These are phyloP conservation scores for Acanthamoeba castellanii DNA, from an alignment of 208 protist species.

Conservation along the genomic window DNA sequence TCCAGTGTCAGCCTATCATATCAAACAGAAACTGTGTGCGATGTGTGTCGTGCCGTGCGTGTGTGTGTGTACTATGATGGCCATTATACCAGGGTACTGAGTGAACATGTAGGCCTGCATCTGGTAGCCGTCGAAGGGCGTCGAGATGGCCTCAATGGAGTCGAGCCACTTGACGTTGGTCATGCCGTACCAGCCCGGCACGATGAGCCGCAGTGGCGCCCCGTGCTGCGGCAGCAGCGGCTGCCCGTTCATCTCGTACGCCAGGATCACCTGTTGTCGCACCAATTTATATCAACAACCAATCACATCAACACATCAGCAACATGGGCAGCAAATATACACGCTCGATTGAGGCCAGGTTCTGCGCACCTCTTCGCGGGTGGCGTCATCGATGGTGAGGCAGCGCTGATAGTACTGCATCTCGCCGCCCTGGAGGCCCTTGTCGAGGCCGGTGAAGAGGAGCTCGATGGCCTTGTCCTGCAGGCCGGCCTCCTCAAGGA, in stretches of 20 bases:
- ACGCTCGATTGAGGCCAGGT: too few species aligned
- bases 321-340: too few species aligned
- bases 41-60: too few species aligned
- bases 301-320: too few species aligned
- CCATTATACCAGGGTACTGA: background rate
- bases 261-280: constrained; percentile 90
- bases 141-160: constrained; percentile 44
- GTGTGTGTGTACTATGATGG: too few species aligned
- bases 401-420: constrained; percentile 66
- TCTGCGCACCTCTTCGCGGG: background rate
- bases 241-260: constrained; percentile 93
- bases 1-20: background rate
- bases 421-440: constrained; percentile 60
- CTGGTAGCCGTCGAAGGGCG: constrained; percentile 67
- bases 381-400: constrained; percentile 89
- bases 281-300: too few species aligned
- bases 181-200: constrained; percentile 71
- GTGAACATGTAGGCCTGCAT: constrained; percentile 71
- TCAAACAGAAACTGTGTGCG: too few species aligned
- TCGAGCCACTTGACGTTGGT: constrained; percentile 73
- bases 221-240: constrained; percentile 89
- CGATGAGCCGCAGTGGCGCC: constrained; percentile 87
- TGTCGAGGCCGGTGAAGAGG: constrained; percentile 50
- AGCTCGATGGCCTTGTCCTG: constrained; percentile 36
- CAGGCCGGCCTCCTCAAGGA: constrained; percentile 51